Percentiles rank a stretch among this genome's conserved stretches.
phyloP scores from a whole-genome alignment of 1,139 yeast genomes.

The Geotrichum carabidarum region DNA sequence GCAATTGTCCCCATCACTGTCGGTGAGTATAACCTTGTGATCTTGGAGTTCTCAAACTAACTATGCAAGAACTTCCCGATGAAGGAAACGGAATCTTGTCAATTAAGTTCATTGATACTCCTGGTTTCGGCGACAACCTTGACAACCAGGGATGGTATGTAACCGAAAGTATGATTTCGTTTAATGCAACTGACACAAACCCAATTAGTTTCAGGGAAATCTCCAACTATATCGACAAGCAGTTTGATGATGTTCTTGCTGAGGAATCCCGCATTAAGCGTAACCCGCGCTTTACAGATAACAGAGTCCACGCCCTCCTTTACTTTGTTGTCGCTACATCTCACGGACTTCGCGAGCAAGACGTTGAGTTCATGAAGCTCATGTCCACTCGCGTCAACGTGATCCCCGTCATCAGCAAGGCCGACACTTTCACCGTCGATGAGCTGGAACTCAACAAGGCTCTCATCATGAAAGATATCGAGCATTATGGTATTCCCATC shows the following conservation, averaged over 20 bases:
- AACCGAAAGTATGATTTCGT: background rate
- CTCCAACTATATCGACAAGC: conserved; percentile 73
- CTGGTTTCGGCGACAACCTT: conserved; percentile 74
- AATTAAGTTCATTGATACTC: conserved; percentile 55
- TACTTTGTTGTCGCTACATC: conserved; percentile 73
- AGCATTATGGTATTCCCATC: conserved; percentile 72
- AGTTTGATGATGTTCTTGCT: conserved; percentile 86
- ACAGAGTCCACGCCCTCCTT: conserved; percentile 66
- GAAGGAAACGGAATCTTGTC: conserved; percentile 81
- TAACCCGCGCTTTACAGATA: conserved; percentile 73
- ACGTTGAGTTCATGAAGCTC: conserved; percentile 70
- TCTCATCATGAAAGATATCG: conserved; percentile 67
- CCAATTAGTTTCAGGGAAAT: conserved; percentile 56
- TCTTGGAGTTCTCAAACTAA: background rate
- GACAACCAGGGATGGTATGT: conserved; percentile 49
- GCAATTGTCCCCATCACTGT: conserved; percentile 47
- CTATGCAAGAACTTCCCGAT: conserved; percentile 32
- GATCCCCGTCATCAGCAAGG: conserved; percentile 79
- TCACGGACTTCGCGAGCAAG: conserved; percentile 70
- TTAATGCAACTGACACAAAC: background rate
- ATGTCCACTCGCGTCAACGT: conserved; percentile 79
- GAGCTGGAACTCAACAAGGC: conserved; percentile 72
- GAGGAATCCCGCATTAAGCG: conserved; percentile 93
- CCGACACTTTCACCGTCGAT: conserved; percentile 76
- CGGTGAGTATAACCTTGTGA: conserved; percentile 25